Evolutionary conservation across 345 rosid species (phyloP), one percentile per base, ranked within the genome.

Genomic region (Geranium brycei): DNA sequence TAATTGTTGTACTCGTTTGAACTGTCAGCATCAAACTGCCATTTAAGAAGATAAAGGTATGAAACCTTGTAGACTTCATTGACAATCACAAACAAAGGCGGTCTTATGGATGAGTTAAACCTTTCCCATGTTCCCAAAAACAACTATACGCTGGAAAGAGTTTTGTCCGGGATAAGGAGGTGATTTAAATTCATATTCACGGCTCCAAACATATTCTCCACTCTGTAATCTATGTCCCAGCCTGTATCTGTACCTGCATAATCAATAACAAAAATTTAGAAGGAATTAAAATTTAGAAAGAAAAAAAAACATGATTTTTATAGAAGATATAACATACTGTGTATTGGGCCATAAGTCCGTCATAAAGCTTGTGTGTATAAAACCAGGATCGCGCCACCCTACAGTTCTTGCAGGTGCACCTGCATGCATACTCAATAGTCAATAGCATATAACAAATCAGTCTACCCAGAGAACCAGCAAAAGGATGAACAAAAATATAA

Each of bases 121-220:
- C 74, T 71, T 71, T 28, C 74, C 74, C 74, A 92, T 89, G 78
- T 87, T 96, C 63, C 97, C 97, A 38, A 87, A 89, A 62, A 92
- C 72, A 40, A 89, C 74, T 62, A 92, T 83, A 40, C 83, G 85
- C 66, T 92, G 98, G 64, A 87, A 70, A 0, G 97, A 89, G 70
- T 87, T 82, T 75, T 92, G 95, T 69, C 98, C 97, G 31, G 97
- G 98, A 78, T 66, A 89, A 59, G 98, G 97, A 8, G 95, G 79
- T 35, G 93, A 79, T 69, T 71, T 77, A 41, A 89, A 89, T 4
- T 87, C 71, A 74, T 80, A 87, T 0, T 23, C 72, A 65, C 68
- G 60, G 66, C 76, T 67, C 74, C 70, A 72, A 12, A 74, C 18
- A 31, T 40, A 69, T 8, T 66, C 31, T 19, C 72, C 76, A 61